phyloP scores from a whole-genome alignment of 495 filamentous ascomycete species.

The Penicillium daleae region DNA sequence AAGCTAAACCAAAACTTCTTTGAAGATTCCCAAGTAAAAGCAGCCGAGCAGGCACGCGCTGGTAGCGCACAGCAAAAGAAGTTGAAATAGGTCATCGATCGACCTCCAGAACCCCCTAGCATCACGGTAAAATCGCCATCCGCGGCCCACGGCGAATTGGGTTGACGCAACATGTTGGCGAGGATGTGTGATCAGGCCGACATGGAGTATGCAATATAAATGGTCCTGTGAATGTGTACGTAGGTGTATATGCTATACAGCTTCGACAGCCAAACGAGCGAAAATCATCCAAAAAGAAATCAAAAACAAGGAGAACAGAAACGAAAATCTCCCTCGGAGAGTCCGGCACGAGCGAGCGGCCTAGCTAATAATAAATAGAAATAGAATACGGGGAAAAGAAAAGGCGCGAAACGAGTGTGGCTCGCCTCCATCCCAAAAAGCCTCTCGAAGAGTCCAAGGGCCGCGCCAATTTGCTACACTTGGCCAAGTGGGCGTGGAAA shows the following conservation, averaged over 20 bases:
- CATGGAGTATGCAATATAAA: slow-evolving; percentile 6
- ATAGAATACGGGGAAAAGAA: slow-evolving; percentile 25
- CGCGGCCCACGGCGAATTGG: slow-evolving; percentile 8
- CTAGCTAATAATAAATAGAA: slow-evolving; percentile 19
- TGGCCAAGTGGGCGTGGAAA: slow-evolving; percentile 1
- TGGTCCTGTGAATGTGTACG: neutral
- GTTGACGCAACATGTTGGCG: slow-evolving; percentile 11
- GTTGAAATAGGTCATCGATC: slow-evolving; percentile 1
- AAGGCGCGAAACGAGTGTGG: slow-evolving; percentile 9
- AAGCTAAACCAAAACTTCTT: slow-evolving; percentile 29
- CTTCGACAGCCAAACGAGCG: neutral
- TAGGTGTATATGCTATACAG: neutral
- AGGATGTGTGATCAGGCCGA: slow-evolving; percentile 7
- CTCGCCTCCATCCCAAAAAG: slow-evolving; percentile 1
- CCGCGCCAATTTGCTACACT: neutral
- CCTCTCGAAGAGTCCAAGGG: too few species aligned
- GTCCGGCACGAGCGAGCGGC: slow-evolving; percentile 3
- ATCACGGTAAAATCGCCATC: slow-evolving; percentile 4
- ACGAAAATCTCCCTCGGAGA: slow-evolving; percentile 4
- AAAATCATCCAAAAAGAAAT: neutral
- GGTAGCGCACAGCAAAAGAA: slow-evolving; percentile 24
- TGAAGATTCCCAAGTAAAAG: slow-evolving; percentile 19
- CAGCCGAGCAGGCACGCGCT: slow-evolving; percentile 11
- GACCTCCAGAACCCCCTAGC: slow-evolving; percentile 5
- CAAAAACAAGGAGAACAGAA: neutral